Evolutionary conservation across 2,329 filamentous ascomycete species (phyloP), one percentile per base, ranked within the genome.

Genomic region (Colletotrichum neosansevieriae): DNA sequence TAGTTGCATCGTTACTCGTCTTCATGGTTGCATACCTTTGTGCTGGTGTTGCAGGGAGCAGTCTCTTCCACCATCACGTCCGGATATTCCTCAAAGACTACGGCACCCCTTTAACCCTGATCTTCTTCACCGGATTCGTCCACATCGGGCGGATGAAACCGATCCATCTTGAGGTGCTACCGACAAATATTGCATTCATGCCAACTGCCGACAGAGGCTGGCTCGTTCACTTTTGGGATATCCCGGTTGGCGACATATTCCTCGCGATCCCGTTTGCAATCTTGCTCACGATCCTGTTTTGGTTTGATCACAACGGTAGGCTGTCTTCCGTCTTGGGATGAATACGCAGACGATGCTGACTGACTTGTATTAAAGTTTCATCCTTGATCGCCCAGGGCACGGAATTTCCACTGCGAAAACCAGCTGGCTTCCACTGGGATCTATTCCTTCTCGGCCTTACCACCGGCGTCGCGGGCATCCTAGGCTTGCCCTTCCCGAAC

Each of bases 61-160:
- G 86, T 57, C 83, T 97, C 2, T 95, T 97, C 77, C 86, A 89
- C 17, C 89, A 94, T 65, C 88, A 90, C 42, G 81, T 96, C 9
- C 88, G 94, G 19, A 89, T 94, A 71, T 97, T 97, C 74, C 85
- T 97, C 71, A 94, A 96, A 76, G 94, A 97, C 78, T 97, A 97
- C 76, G 94, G 93, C 59, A 97, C 93, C 0, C 93, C 94, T 0
- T 81, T 95, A 69, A 93, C 92, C 0, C 87, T 94, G 62, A 82
- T 97, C 69, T 97, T 97, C 83, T 97, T 97, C 77, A 94, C 94
- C 0, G 94, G 94, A 0, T 97, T 97, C 74, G 91, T 96, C 1
- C 92, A 96, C 77, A 88, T 97, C 70, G 94, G 94, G 7, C 90
- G 92, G 74, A 95, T 97, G 92, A 81, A 81, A n/a, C 79, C 85